Percentiles rank a stretch among this genome's conserved stretches.
Conservation (phyloP, 306 rosid genomes). For the Heteromeles arbutifolia region DNA sequence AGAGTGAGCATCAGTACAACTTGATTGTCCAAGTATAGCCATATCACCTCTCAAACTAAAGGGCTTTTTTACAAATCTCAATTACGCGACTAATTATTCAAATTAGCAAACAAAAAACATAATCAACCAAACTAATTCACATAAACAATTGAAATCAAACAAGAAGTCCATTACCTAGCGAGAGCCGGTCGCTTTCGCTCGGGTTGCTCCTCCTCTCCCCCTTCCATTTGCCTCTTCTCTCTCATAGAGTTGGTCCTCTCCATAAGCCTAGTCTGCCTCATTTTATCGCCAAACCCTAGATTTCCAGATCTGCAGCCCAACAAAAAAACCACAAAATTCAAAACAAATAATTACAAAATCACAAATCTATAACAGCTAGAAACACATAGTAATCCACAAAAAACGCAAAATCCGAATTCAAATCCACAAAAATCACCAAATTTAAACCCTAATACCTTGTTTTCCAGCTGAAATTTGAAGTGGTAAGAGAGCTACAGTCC, state of each 20-base stretch:
- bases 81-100: background rate
- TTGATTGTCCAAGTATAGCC: background rate
- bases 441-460: background rate
- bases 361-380: slow-evolving; percentile 28
- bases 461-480: background rate
- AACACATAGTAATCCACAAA: slow-evolving; percentile 23
- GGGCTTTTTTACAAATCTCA: background rate
- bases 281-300: slow-evolving; percentile 22
- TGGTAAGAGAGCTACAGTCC: background rate
- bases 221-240: slow-evolving; percentile 75
- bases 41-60: background rate
- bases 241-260: slow-evolving; percentile 52
- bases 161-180: slow-evolving; percentile 54
- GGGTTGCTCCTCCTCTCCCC: slow-evolving; percentile 84
- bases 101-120: background rate
- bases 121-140: slow-evolving; percentile 3
- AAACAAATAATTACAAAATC: background rate
- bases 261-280: slow-evolving; percentile 57
- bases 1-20: background rate
- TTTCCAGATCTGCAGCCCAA: slow-evolving; percentile 42
- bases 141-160: background rate
- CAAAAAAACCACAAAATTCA: slow-evolving; percentile 21
- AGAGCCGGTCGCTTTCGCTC: slow-evolving; percentile 96
- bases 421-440: slow-evolving; percentile 6
- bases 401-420: slow-evolving; percentile 15